Conservation (phyloP, 1,284 basidiomycete species). For the Anthracocystis panici-leucophaei region DNA sequence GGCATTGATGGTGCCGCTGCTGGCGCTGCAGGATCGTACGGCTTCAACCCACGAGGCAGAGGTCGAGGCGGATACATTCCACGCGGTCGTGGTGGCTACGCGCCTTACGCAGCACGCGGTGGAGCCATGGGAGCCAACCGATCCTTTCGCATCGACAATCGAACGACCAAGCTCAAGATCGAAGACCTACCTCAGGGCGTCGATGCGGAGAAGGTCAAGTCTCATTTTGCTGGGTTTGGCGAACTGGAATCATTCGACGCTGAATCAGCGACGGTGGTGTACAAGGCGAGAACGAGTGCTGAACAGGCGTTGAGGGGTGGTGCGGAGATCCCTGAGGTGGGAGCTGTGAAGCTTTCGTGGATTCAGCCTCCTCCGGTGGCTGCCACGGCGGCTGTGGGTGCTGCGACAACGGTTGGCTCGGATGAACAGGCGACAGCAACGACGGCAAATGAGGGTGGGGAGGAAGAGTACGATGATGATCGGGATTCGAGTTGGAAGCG, state of each 20-base stretch:
- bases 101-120: conserved; percentile 77
- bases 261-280: conserved; percentile 36
- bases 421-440: neutral
- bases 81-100: conserved; percentile 78
- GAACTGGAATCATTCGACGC: conserved; percentile 52
- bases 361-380: conserved; percentile 36
- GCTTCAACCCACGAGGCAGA: conserved; percentile 67
- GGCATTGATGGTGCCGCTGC: conserved; percentile 75
- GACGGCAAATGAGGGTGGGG: conserved; percentile 14
- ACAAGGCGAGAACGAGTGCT: conserved; percentile 56
- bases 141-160: conserved; percentile 88
- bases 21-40: conserved; percentile 60
- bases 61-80: conserved; percentile 69
- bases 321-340: conserved; percentile 56
- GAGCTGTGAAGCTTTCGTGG: conserved; percentile 61
- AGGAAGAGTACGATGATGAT: conserved; percentile 50
- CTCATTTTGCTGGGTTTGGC: conserved; percentile 76
- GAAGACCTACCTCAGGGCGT: conserved; percentile 74
- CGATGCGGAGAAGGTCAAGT: conserved; percentile 76
- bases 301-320: conserved; percentile 63
- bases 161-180: conserved; percentile 83
- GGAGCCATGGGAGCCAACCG: conserved; percentile 72
- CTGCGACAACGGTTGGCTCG: neutral
- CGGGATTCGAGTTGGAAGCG: conserved; percentile 63
- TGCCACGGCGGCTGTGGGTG: conserved; percentile 1